Evolutionary conservation across 331 rosid genomes (phyloP).

Genomic region (Quercus tomentella): DNA sequence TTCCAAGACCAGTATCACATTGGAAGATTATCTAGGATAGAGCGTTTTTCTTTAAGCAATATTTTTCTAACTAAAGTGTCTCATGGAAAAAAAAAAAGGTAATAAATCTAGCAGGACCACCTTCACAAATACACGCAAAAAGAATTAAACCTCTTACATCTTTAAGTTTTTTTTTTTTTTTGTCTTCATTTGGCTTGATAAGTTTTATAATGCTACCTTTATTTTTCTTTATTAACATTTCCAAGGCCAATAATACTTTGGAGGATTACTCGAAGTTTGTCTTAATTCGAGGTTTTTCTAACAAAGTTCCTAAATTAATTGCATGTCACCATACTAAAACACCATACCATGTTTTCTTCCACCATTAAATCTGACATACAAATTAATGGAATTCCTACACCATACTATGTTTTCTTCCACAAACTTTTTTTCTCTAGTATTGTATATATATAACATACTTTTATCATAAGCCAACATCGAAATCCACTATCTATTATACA

Average conservation of each 20-base stretch:
- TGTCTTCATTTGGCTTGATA: too few relatives aligned
- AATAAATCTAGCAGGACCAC: not conserved
- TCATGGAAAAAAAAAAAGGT: not conserved
- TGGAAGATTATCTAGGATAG: slow-evolving; percentile 15
- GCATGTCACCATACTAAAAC: not conserved
- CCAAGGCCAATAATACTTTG: too few relatives aligned
- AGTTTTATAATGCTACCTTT: not conserved
- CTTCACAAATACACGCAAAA: too few relatives aligned
- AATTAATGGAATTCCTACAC: not conserved
- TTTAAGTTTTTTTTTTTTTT: too few relatives aligned
- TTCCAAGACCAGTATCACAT: slow-evolving; percentile 12
- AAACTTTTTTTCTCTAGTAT: not conserved
- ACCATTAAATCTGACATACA: not conserved
- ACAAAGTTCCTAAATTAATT: not conserved
- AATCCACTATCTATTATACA: not conserved
- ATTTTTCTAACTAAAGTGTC: not conserved
- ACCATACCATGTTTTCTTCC: too few relatives aligned
- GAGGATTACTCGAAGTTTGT: too few relatives aligned
- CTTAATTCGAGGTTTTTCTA: not conserved
- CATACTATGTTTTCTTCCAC: not conserved
- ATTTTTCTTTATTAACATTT: not conserved
- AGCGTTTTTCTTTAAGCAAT: not conserved
- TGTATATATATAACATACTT: not conserved
- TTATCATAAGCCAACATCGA: not conserved
- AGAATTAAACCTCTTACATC: too few relatives aligned